Percentiles rank a stretch among this genome's conserved stretches.
These are phyloP conservation scores for Multifurca ochricompacta DNA, from an alignment of 768 basidiomycete species.

Conservation along the genomic window DNA sequence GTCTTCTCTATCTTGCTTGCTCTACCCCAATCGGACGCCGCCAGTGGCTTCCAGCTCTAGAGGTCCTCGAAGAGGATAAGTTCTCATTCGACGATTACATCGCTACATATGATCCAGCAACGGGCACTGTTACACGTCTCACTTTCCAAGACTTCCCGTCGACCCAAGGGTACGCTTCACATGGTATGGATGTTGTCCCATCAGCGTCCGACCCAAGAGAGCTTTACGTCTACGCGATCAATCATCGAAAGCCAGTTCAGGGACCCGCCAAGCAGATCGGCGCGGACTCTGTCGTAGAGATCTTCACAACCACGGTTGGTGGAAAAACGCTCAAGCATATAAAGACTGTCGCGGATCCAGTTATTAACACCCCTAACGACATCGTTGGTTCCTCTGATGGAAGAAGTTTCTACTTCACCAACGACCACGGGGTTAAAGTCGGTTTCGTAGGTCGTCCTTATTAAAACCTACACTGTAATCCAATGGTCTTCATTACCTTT, in stretches of 20 bases:
- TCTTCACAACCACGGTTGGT: conserved; percentile 50
- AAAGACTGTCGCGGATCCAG: conserved; percentile 46
- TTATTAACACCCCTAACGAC: conserved; percentile 63
- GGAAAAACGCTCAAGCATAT: conserved; percentile 42
- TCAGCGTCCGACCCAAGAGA: conserved; percentile 39
- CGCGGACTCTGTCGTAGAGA: conserved; percentile 65
- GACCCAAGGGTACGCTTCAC: conserved; percentile 41
- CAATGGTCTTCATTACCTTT: background rate
- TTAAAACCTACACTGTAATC: background rate
- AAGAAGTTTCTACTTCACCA: conserved; percentile 60
- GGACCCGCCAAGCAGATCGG: conserved; percentile 38
- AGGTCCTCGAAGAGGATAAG: conserved; percentile 31
- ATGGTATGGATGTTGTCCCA: conserved; percentile 64
- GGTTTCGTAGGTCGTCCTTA: conserved; percentile 37
- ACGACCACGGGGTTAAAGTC: conserved; percentile 51
- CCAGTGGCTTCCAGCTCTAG: conserved; percentile 44
- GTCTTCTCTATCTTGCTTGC: conserved; percentile 57
- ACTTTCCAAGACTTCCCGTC: conserved; percentile 25
- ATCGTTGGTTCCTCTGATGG: conserved; percentile 59
- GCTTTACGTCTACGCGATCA: conserved; percentile 62
- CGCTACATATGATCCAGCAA: conserved; percentile 48
- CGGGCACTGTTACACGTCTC: conserved; percentile 40
- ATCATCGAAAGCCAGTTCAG: conserved; percentile 50
- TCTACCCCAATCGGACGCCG: conserved; percentile 41
- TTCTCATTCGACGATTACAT: conserved; percentile 44